Evolutionary conservation across 495 filamentous ascomycete genomes (phyloP), one percentile per base, ranked within the genome.

Genomic region (Cryomyces antarcticus): DNA sequence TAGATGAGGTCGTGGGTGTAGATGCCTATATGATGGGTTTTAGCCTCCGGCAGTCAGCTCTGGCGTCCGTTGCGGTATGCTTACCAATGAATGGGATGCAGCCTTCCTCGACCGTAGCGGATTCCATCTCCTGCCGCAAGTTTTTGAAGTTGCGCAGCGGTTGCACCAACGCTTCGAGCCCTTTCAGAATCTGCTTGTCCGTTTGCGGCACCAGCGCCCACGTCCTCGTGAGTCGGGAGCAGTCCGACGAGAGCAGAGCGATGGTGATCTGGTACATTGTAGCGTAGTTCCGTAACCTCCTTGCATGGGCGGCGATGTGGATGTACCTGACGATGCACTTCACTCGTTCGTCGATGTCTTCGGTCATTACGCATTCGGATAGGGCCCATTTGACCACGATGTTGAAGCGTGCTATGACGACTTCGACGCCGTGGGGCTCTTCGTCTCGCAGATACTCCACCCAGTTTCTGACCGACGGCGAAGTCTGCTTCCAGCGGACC

Each of bases 1-100:
- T 86, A 92, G 31, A 93, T 82, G n/a, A 99, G 69, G 52, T 99
- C 92, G 52, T 94, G 87, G 5, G 87, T 88, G 58, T 96, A 97
- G 38, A 84, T 70, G 24, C 77, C 75, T 75, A 43, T 39, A 17
- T 12, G 27, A 13, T 28, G 24, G 31, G 11, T 44, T 35, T 38
- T 44, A 38, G 30, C 41, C 10, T 30, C 33, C 24, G 9, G 12
- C 33, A 36, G 9, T 13, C 17, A 24, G 17, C 17, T 24, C 17
- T 24, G 17, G 1, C 17, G 17, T 24, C 2, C 33, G 33, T 10
- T 36, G 33, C 33, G 33, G 38, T 39, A 39, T 10, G 28, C 64
- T 71, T 76, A 63, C 84, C 89, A 54, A 97, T 82, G 57, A 99
- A 95, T 4, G 92, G 92, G 54, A 99, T 94, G 50, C 89, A 95